Base-by-base conservation (phyloP, 768 basidiomycete species). In the Trametes maxima region DNA sequence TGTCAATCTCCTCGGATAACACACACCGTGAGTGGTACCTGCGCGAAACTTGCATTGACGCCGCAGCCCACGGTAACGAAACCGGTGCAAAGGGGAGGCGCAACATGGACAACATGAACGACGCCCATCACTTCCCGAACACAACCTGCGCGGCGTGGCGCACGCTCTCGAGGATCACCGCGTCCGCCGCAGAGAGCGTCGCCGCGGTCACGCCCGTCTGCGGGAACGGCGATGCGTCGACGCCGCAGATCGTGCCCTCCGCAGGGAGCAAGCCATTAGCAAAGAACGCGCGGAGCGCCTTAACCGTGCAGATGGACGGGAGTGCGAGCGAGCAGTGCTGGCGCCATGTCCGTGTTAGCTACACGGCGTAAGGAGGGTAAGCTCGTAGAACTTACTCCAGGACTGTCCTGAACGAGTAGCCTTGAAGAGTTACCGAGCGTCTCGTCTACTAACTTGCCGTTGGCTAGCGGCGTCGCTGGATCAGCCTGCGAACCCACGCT, bases 381-480 rank as follows among this genome's bases (percentile, higher is more conserved):
- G 33, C 3, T 17, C 7, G 21, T 13, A 10, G 13, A 37, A 67
- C 70, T 13, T 54, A 70, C 71, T 13, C 73, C 73, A 11, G 67
- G 67, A 21, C 70, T 64, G 52, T 74, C 68, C 47, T 72, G 70
- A 19, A 73, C 61, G 8, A 74, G 49, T 17, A 74, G 60, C 13
- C 68, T 59, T 16, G 72, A 66, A 2, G 70, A 70, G 40, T 69
- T 49, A 8, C 42, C 48, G 25, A 74, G 64, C 28, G 67, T 48
- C 40, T 64, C 60, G 21, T 70, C 59, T 12, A 73, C 69, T 1
- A 59, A 25, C 45, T 60, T 56, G 6, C 70, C 73, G 56, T 68
- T 73, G 2, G 55, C 47, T 19, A 72, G 51, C 7, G 73, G 71
- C 8, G 73, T 74, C n/a, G 72, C 69, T 1, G 72, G 72, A 54